These are phyloP conservation scores for Triticum dicoccoides DNA, from an alignment of 176 grass and related monocot genomes.

Conservation along the genomic window DNA sequence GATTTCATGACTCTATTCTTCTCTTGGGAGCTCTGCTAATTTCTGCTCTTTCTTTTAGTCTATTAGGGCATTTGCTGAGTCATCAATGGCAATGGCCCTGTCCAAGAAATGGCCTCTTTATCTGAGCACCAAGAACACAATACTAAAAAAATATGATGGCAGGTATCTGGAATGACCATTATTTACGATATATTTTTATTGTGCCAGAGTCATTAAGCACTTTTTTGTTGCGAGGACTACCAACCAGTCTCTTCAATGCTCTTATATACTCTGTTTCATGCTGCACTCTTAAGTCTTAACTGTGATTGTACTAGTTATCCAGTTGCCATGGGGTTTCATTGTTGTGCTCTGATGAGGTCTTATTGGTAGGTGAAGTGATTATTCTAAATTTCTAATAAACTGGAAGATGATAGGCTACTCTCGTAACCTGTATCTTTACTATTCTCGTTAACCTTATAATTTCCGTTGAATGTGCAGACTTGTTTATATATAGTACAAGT, in stretches of 20 bases:
- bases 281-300: not conserved
- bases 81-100: constrained; percentile 85
- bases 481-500: not conserved
- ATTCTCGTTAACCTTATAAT: constrained; percentile 3
- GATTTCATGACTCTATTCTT: constrained; percentile 10
- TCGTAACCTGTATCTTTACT: not conserved
- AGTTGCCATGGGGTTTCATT: not conserved
- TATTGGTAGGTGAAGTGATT: not conserved
- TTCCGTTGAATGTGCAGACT: not conserved
- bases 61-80: constrained; percentile 87
- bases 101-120: constrained; percentile 91
- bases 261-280: constrained; percentile 24
- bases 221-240: constrained; percentile 9
- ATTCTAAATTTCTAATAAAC: constrained; percentile 4
- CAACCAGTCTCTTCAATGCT: not conserved
- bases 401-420: not conserved
- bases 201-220: not conserved
- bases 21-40: constrained; percentile 34
- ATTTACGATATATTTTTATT: not conserved
- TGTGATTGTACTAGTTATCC: constrained; percentile 1
- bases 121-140: constrained; percentile 95
- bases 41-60: constrained; percentile 50
- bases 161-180: constrained; percentile 47
- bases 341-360: not conserved
- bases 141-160: constrained; percentile 92